Evolutionary conservation across 1,139 yeast genomes (phyloP).

Genomic region (Kazachstania sp.): DNA sequence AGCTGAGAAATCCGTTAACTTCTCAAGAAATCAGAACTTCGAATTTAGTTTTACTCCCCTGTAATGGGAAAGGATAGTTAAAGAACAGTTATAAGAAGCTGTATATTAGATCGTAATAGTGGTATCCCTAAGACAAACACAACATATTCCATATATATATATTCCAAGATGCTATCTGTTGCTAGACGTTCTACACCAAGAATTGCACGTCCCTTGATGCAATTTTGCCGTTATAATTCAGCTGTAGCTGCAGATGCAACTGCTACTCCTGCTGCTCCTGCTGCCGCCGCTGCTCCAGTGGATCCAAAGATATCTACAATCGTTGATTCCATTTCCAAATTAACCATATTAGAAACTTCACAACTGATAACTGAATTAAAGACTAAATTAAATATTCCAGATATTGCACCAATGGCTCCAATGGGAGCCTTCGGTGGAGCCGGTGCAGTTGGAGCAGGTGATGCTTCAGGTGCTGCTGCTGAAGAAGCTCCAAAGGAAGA

Average conservation of each 20-base stretch:
- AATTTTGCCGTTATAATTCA: conserved; percentile 8
- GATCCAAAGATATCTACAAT: conserved; percentile 84
- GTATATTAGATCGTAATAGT: too few relatives aligned
- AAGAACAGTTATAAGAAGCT: too few relatives aligned
- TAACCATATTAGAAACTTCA: conserved; percentile 86
- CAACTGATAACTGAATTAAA: conserved; percentile 76
- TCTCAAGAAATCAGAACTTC: too few relatives aligned
- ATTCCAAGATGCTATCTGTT: conserved; percentile 2
- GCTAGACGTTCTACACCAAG: conserved; percentile 5
- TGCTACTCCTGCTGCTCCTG: conserved; percentile 29
- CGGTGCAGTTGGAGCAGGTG: conserved; percentile 39
- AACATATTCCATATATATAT: background rate
- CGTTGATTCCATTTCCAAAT: conserved; percentile 82
- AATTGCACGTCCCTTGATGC: conserved; percentile 3
- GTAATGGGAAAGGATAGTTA: too few relatives aligned
- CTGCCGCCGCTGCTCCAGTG: conserved; percentile 39
- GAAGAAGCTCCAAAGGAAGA: conserved; percentile 69
- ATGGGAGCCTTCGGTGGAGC: conserved; percentile 28
- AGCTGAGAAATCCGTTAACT: too few relatives aligned
- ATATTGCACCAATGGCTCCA: conserved; percentile 58
- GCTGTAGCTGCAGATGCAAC: conserved; percentile 2
- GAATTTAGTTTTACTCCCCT: too few relatives aligned
- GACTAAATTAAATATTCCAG: conserved; percentile 82
- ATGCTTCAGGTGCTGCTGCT: conserved; percentile 54
- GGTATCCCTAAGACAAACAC: background rate